Percentiles rank a stretch among this genome's conserved stretches.
Conservation (phyloP, 2,329 filamentous ascomycete genomes). For the Aspergillus sp. region DNA sequence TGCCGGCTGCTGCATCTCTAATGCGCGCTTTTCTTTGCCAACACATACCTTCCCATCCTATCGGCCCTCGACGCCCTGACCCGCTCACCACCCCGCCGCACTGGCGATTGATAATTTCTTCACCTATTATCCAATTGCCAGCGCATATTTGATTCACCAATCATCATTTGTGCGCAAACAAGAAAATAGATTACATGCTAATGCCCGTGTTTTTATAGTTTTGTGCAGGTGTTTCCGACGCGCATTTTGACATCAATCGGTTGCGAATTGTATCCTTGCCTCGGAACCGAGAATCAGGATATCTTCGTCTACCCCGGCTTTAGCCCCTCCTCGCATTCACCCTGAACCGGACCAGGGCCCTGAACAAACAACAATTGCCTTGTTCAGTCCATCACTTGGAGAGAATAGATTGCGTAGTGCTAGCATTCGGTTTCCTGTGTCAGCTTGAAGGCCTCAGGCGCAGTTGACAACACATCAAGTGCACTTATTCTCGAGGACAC, state of each 20-base stretch:
- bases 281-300: conserved; percentile 11
- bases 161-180: neutral
- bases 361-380: conserved; percentile 12
- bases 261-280: conserved; percentile 12
- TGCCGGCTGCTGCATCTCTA: conserved; percentile 24
- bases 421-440: conserved; percentile 2
- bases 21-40: conserved; percentile 30
- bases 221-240: conserved; percentile 14
- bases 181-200: neutral
- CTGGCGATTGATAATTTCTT: neutral
- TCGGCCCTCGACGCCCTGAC: conserved; percentile 15
- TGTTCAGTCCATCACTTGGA: conserved; percentile 8
- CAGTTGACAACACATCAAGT: conserved; percentile 40
- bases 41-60: conserved; percentile 31
- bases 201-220: conserved; percentile 21
- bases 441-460: conserved; percentile 21
- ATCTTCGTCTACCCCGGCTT: conserved; percentile 9
- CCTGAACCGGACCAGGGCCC: conserved; percentile 18
- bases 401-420: conserved; percentile 18
- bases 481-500: conserved; percentile 26
- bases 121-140: conserved; percentile 16
- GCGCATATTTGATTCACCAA: conserved; percentile 15
- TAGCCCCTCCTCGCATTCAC: conserved; percentile 9
- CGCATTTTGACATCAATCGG: conserved; percentile 23
- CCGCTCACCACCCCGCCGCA: conserved; percentile 14